A percentile compares a stretch with the other conserved stretches of the same genome.
Evolutionary conservation across 2,329 filamentous ascomycete species (phyloP).

Genomic region (Alternaria triticimaculans): DNA sequence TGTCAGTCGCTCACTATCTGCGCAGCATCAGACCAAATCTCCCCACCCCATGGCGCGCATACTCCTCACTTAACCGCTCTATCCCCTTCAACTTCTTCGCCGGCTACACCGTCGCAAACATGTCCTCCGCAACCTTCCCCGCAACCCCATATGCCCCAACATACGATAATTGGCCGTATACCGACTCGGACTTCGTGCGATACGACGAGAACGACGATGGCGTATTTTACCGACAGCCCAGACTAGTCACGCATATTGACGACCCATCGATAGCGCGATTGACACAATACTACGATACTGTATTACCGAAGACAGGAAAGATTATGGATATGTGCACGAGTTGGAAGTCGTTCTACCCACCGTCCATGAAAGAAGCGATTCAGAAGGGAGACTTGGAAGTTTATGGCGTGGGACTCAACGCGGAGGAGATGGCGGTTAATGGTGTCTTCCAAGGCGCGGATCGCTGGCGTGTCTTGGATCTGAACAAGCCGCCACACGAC

Average conservation of each 20-base stretch:
- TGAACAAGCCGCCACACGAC: constrained; percentile 51
- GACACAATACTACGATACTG: constrained; percentile 54
- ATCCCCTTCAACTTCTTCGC: constrained; percentile 24
- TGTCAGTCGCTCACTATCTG: constrained; percentile 9
- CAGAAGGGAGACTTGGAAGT: constrained; percentile 47
- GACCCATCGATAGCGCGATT: constrained; percentile 56
- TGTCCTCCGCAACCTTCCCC: constrained; percentile 15
- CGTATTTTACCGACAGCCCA: constrained; percentile 52
- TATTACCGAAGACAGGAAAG: constrained; percentile 50
- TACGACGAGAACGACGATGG: constrained; percentile 46
- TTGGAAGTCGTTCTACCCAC: constrained; percentile 58
- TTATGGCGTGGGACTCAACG: constrained; percentile 59
- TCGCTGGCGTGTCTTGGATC: constrained; percentile 49
- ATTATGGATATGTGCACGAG: constrained; percentile 60
- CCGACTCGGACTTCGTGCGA: constrained; percentile 46
- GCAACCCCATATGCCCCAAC: constrained; percentile 22
- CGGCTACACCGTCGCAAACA: constrained; percentile 8
- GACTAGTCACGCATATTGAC: constrained; percentile 63
- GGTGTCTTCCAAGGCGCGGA: constrained; percentile 26
- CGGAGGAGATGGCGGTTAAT: constrained; percentile 54
- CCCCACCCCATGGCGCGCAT: constrained; percentile 5
- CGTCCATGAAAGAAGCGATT: constrained; percentile 37
- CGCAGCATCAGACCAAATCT: not conserved
- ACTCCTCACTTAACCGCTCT: constrained; percentile 6
- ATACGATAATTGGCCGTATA: constrained; percentile 30